Base-by-base conservation (phyloP, 2,329 filamentous ascomycete species). In the Penicillium nordicum region DNA sequence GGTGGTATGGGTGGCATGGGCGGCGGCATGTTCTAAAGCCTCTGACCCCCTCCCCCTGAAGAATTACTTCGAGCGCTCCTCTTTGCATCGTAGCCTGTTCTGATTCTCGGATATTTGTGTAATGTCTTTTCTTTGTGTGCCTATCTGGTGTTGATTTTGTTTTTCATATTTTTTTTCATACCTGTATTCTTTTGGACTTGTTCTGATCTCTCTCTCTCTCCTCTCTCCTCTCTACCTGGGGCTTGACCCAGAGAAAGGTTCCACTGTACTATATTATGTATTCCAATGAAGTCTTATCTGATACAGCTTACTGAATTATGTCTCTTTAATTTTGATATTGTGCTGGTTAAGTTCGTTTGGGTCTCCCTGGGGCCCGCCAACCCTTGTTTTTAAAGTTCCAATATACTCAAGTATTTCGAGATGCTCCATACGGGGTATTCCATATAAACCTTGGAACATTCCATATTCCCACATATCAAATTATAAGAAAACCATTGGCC, bases 1-100 rank as follows among this genome's bases (percentile, higher is more conserved):
- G 81, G 80, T 38, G 82, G 81, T 57, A 82, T 82, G 79, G 85
- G 85, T 46, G 86, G 84, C 61, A 86, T 86, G 83, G 78, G 78
- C 40, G 78, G 78, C 45, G 85, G 84, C 65, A 90, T 90, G 87
- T 84, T 84, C 78, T 84, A 83, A 80, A 67, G 69, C 60, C 47
- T 36, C 42, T 53, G 23, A 55, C 46, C 42, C 50, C 45, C 40
- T 44, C 52, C 27, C 37, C 51, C 46, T 46, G 58, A 59, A 61
- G 58, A 60, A 62, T 63, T 61, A 58, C 59, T 64, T 68, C 62
- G 52, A 69, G 67, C 67, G 67, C 50, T 37, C 41, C 14, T 69
- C 65, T 70, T 72, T 72, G 69, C 69, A 72, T 72, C 63, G 60
- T 68, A 63, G 69, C 67, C 64, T 65, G 56, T 66, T 61, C 55